Conservation (phyloP, 495 filamentous ascomycete genomes). For the Margaritispora aquatica region DNA sequence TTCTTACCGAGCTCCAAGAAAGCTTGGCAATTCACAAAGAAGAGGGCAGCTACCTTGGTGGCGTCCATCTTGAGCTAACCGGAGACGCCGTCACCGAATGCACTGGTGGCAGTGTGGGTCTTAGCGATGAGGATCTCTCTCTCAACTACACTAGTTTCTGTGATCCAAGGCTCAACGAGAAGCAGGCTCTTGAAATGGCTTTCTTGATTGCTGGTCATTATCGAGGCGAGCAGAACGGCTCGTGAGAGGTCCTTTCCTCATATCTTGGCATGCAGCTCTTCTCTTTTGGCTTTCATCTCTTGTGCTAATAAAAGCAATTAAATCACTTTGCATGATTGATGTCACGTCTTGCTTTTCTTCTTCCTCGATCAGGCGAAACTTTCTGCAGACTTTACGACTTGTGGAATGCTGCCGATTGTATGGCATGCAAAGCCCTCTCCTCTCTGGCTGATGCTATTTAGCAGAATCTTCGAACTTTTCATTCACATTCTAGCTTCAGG, state of each 20-base stretch:
- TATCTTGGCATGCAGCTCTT: no score
- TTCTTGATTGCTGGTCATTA: constrained; percentile 82
- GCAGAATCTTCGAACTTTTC: no score
- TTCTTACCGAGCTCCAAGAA: constrained; percentile 75
- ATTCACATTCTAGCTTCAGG: no score
- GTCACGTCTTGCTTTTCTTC: no score
- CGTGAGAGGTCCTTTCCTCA: neutral
- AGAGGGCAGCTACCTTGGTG: constrained; percentile 77
- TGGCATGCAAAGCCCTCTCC: no score
- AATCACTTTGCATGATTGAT: no score
- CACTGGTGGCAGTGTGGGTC: constrained; percentile 79
- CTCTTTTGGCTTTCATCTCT: no score
- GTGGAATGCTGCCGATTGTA: no score
- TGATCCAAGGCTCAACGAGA: constrained; percentile 93
- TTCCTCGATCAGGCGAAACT: no score
- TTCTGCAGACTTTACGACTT: no score
- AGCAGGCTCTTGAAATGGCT: constrained; percentile 90
- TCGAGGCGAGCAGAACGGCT: constrained; percentile 3
- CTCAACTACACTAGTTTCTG: constrained; percentile 93
- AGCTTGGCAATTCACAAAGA: constrained; percentile 79
- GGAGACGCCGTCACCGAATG: constrained; percentile 97
- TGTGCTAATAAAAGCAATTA: no score
- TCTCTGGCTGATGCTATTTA: no score
- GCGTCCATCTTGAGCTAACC: constrained; percentile 91
- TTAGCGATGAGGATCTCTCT: constrained; percentile 80